Conservation (phyloP, 2,329 filamentous ascomycete species). For the Alternaria brassicicola region DNA sequence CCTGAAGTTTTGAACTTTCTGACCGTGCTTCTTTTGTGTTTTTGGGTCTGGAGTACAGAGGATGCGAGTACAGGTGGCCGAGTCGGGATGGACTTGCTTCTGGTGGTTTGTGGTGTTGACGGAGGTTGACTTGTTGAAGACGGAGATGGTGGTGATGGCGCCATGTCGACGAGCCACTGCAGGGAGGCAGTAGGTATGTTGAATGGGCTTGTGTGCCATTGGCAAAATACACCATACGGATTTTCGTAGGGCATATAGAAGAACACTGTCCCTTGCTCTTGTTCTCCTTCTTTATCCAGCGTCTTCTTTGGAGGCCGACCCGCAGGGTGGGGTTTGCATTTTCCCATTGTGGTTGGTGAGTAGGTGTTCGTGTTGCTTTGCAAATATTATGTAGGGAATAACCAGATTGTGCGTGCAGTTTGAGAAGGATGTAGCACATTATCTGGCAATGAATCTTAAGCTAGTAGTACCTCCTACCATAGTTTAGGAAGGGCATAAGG, state of each 20-base stretch:
- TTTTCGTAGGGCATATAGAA: slow-evolving; percentile 45
- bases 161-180: slow-evolving; percentile 6
- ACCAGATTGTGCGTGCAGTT: not conserved
- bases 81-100: not conserved
- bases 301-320: not conserved
- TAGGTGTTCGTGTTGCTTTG: no score
- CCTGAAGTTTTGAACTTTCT: not conserved
- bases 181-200: slow-evolving; percentile 38
- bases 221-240: slow-evolving; percentile 57
- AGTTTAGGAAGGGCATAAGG: not conserved
- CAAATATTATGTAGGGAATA: no score
- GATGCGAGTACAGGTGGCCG: no score
- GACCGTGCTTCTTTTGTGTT: not conserved
- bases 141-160: not conserved
- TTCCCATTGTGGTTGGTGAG: not conserved
- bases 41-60: not conserved
- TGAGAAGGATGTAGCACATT: not conserved
- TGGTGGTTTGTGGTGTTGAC: not conserved
- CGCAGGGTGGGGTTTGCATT: not conserved
- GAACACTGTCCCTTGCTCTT: slow-evolving; percentile 8
- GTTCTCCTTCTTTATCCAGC: not conserved
- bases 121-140: not conserved
- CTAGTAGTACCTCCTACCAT: slow-evolving; percentile 3
- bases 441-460: not conserved
- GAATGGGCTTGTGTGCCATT: slow-evolving; percentile 60